Conservation (phyloP, 2,329 filamentous ascomycete genomes). For the Metarhizium sp. region DNA sequence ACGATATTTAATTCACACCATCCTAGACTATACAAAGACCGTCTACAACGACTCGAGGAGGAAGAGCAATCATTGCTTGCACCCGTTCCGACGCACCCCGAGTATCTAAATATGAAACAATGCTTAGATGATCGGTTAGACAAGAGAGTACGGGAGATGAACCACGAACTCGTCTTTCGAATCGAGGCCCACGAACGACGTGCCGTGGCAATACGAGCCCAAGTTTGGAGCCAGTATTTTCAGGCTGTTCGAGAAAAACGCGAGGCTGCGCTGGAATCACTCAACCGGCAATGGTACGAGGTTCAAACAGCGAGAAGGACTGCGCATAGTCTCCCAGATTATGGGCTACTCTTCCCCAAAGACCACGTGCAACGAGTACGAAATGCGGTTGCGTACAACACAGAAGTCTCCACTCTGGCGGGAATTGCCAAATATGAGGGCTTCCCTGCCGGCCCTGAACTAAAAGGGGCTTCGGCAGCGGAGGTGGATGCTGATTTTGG, state of each 20-base stretch:
- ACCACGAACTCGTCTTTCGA: constrained; percentile 64
- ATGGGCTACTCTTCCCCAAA: constrained; percentile 70
- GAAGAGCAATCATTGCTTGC: constrained; percentile 54
- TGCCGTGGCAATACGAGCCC: constrained; percentile 71
- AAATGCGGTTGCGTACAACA: constrained; percentile 87
- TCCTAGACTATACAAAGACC: constrained; percentile 76
- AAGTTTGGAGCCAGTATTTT: constrained; percentile 84
- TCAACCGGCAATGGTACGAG: constrained; percentile 86
- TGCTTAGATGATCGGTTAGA: constrained; percentile 75
- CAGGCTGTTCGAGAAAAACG: constrained; percentile 77
- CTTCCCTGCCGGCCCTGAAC: constrained; percentile 87
- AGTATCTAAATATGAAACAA: constrained; percentile 83
- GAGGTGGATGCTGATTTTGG: constrained; percentile 83
- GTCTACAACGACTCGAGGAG: constrained; percentile 69
- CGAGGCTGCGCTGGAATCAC: constrained; percentile 67
- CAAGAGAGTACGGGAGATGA: constrained; percentile 68
- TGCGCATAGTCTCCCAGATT: constrained; percentile 72
- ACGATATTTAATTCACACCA: background rate
- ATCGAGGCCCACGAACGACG: constrained; percentile 63
- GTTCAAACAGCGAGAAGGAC: constrained; percentile 83
- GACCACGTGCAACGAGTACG: constrained; percentile 68
- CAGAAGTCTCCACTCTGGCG: constrained; percentile 83
- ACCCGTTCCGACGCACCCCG: constrained; percentile 68
- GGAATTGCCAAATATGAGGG: constrained; percentile 92
- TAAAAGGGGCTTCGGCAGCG: constrained; percentile 59